Evolutionary conservation across 73 alveolate species (phyloP).

Genomic region (Paramecium caudatum): DNA sequence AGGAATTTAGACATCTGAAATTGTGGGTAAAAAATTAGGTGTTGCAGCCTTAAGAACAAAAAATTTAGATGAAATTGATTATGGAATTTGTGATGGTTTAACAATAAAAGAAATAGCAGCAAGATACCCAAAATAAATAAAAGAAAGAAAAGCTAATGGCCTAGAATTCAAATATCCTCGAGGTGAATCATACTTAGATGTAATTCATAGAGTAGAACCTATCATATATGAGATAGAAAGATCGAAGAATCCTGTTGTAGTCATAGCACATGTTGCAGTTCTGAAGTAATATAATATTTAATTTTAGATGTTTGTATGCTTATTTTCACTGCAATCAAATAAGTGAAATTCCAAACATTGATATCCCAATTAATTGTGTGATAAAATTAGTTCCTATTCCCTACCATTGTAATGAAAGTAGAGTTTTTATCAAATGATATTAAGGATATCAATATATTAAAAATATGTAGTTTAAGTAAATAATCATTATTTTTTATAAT

Average conservation of each 20-base stretch:
- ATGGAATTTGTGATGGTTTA: conserved; percentile 78
- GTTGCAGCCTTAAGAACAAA: conserved; percentile 3
- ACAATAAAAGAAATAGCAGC: conserved; percentile 73
- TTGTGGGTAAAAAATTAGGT: conserved; percentile 29
- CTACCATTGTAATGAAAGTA: conserved; percentile 26
- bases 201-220: conserved; percentile 78
- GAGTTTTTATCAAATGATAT: conserved; percentile 33
- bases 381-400: conserved; percentile 35
- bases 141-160: conserved; percentile 51
- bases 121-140: conserved; percentile 27
- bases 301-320: conserved; percentile 74
- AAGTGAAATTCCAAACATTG: conserved; percentile 46
- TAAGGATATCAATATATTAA: no score
- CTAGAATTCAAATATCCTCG: conserved; percentile 78
- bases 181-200: conserved; percentile 80
- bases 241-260: conserved; percentile 63
- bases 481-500: conserved; percentile 25
- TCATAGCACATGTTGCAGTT: conserved; percentile 77
- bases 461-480: no score
- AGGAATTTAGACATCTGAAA: conserved; percentile 73
- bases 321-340: conserved; percentile 63
- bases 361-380: conserved; percentile 12
- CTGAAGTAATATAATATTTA: conserved; percentile 18
- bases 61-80: conserved; percentile 77
- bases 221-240: conserved; percentile 76